Evolutionary conservation across 768 basidiomycete species (phyloP), one percentile per base, ranked within the genome.

Genomic region (Trametes coccinea): DNA sequence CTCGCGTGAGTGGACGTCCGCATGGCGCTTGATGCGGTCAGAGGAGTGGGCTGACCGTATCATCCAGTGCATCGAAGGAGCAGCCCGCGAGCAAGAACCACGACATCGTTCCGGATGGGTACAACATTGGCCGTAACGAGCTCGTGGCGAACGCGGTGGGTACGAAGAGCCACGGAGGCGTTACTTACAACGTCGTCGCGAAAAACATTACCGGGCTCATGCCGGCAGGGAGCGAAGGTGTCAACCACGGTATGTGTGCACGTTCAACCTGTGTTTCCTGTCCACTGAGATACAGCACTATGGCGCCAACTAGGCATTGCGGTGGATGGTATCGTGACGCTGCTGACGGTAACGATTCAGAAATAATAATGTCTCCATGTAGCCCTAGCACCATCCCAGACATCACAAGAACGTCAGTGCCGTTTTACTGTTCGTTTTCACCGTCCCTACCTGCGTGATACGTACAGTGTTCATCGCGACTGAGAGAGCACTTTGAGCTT

Each of bases 151-250:
- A 63, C 8, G 76, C 79, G 30, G 63, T 74, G 3, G 77, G 79
- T 1, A 65, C 64, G 27, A 79, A 73, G 1, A 72, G 60, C 48
- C 80, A 77, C 44, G 72, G 34, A 3, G 80, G 79, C 17, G 69
- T 83, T 16, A 74, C 63, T 0, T 89, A 86, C 61, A 67, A 63
- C 17, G 81, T 83, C 0, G 72, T 69, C 1, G 77, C 74, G 13
- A 53, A 73, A 62, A 79, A 79, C 48, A 50, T 87, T 27, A 81
- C 80, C 4, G 83, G 82, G 3, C 73, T 88, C 30, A 76, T 88
- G 56, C 64, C 79, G 4, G 61, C 81, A 10, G 86, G 86, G 3
- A 71, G 76, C 39, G 51, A 68, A 1, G 82, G 85, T 3, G 62
- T 83, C 7, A 81, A 83, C 57, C 82, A 82, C 33, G 80, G 82